Conservation (phyloP, 306 rosid species). For the Gastrolobium villosum region DNA sequence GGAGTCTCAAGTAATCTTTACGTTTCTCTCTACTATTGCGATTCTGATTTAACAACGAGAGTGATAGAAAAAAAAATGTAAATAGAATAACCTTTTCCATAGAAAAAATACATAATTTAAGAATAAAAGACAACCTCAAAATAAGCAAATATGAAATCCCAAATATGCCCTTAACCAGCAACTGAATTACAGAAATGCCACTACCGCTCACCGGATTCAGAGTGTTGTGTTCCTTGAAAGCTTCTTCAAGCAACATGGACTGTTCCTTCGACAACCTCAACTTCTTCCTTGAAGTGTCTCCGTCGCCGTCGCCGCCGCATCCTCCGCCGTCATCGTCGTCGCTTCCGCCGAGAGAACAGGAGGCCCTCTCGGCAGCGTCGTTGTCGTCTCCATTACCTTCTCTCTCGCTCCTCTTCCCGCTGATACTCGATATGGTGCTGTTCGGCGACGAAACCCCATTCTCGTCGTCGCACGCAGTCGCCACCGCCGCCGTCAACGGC, state of each 20-base stretch:
- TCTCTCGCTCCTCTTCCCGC: conserved; percentile 87
- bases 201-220: conserved; percentile 77
- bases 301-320: conserved; percentile 57
- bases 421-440: conserved; percentile 84
- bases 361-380: conserved; percentile 69
- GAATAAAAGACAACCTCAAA: conserved; percentile 10
- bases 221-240: conserved; percentile 87
- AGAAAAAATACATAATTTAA: not conserved
- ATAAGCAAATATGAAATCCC: conserved; percentile 1
- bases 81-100: too few species aligned
- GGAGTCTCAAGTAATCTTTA: too few species aligned
- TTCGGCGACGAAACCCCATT: conserved; percentile 88
- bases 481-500: conserved; percentile 48
- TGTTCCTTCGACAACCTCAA: conserved; percentile 90
- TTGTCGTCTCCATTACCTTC: conserved; percentile 68
- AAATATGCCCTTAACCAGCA: not conserved
- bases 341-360: conserved; percentile 74
- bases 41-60: too few species aligned
- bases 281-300: conserved; percentile 78
- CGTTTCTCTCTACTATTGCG: too few species aligned
- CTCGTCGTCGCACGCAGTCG: conserved; percentile 66
- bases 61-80: too few species aligned
- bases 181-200: conserved; percentile 28
- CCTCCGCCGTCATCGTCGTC: conserved; percentile 70
- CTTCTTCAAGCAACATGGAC: conserved; percentile 79